Evolutionary conservation across 1,284 basidiomycete genomes (phyloP).

Genomic region (Ceratobasidium sp.): DNA sequence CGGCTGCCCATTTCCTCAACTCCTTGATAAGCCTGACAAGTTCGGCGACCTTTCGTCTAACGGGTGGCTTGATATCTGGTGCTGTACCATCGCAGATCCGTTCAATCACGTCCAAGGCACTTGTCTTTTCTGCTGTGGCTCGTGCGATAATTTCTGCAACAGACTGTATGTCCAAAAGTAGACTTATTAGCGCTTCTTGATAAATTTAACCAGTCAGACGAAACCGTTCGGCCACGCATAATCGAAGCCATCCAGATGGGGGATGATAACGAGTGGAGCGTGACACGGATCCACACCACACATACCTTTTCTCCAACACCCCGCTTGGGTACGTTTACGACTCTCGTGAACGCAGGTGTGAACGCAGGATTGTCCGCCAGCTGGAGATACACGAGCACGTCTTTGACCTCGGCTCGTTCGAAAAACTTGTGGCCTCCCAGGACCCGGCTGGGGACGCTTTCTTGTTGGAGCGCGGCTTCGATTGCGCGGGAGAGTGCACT

Average conservation of each 20-base stretch:
- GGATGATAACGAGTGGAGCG: background rate
- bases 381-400: conserved; percentile 86
- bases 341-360: conserved; percentile 77
- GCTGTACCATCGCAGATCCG: conserved; percentile 65
- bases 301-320: conserved; percentile 85
- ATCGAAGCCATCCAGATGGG: background rate
- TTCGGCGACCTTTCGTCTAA: conserved; percentile 66
- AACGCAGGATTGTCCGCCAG: conserved; percentile 84
- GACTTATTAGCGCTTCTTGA: background rate
- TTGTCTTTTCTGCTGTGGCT: conserved; percentile 61
- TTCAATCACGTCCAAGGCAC: conserved; percentile 69
- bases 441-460: conserved; percentile 78
- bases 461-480: conserved; percentile 79
- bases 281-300: background rate
- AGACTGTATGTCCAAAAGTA: conserved; percentile 55
- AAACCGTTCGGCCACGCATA: background rate
- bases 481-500: conserved; percentile 82
- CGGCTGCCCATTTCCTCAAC: conserved; percentile 63
- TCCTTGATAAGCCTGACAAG: conserved; percentile 67
- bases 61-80: conserved; percentile 69
- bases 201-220: background rate
- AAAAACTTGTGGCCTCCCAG: conserved; percentile 89
- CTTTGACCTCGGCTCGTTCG: conserved; percentile 86
- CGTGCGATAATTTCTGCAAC: conserved; percentile 64
- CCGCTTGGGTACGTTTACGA: conserved; percentile 74